Percentiles rank a stretch among this genome's conserved stretches.
Evolutionary conservation across 495 filamentous ascomycete species (phyloP).

Genomic region (Aspergillus sclerotioniger): DNA sequence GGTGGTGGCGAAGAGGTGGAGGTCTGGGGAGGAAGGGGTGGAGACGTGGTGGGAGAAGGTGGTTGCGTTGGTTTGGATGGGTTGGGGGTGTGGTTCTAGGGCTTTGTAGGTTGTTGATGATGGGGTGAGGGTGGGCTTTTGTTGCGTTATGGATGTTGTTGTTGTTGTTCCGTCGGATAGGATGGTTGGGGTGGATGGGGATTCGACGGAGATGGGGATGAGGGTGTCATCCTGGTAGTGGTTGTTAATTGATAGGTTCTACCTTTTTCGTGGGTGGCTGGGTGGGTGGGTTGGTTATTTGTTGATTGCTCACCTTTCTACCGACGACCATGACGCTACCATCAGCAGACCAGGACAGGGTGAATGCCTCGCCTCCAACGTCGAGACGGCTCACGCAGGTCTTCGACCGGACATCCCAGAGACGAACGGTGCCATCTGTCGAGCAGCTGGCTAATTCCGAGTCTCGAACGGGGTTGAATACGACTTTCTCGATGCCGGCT

Average conservation of each 20-base stretch:
- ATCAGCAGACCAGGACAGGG: conserved; percentile 84
- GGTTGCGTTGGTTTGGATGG: conserved; percentile 75
- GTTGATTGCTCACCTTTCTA: conserved; percentile 61
- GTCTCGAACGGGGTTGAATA: conserved; percentile 86
- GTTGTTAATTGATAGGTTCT: neutral
- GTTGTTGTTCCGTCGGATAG: conserved; percentile 19
- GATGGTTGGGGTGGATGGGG: conserved; percentile 37
- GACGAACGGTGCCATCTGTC: conserved; percentile 77
- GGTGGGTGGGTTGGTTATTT: too few species aligned
- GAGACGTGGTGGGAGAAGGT: conserved; percentile 69
- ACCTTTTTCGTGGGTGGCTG: neutral
- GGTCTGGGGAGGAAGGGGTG: conserved; percentile 33
- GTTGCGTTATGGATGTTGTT: neutral
- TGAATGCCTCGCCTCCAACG: conserved; percentile 79
- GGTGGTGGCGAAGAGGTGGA: conserved; percentile 71
- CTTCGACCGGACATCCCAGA: conserved; percentile 92
- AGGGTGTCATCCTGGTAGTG: conserved; percentile 63
- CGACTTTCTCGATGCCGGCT: conserved; percentile 76
- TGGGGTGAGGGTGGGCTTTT: conserved; percentile 18
- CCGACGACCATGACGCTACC: conserved; percentile 80
- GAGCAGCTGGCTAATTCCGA: conserved; percentile 85
- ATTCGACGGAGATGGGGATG: conserved; percentile 58
- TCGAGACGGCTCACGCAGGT: conserved; percentile 74
- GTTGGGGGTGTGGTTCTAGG: conserved; percentile 64
- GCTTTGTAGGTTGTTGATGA: conserved; percentile 40